These are phyloP conservation scores for Pseudomonodictys pantanalensis DNA, from an alignment of 495 filamentous ascomycete genomes.

Conservation along the genomic window DNA sequence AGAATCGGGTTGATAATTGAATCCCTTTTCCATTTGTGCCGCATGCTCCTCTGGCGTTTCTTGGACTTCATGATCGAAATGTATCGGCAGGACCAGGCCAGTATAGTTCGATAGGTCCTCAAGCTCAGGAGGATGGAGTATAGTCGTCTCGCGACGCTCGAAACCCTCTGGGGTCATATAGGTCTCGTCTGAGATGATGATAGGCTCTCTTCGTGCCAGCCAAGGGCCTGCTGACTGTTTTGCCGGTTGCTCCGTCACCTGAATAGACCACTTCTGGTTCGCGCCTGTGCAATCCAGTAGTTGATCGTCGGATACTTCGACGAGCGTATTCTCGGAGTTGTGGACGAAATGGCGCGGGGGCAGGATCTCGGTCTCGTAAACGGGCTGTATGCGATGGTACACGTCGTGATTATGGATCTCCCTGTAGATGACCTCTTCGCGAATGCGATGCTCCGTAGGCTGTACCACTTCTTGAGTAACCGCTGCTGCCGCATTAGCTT, in stretches of 20 bases:
- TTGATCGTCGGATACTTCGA: conserved; percentile 19
- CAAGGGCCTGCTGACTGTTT: background rate
- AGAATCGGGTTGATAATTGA: background rate
- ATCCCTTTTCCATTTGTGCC: background rate
- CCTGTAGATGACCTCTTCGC: conserved; percentile 51
- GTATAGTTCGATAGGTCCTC: conserved; percentile 36
- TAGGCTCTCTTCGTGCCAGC: background rate
- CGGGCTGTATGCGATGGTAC: conserved; percentile 52
- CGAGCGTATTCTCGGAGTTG: conserved; percentile 1
- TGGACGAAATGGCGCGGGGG: conserved; percentile 43
- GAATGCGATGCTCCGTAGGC: conserved; percentile 47
- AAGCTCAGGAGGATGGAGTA: conserved; percentile 42
- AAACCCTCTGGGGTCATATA: conserved; percentile 41
- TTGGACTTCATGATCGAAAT: conserved; percentile 16
- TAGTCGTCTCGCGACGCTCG: conserved; percentile 40
- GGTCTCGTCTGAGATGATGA: conserved; percentile 20
- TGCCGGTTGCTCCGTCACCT: background rate
- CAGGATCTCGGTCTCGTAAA: conserved; percentile 51
- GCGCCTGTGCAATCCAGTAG: conserved; percentile 12
- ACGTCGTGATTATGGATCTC: conserved; percentile 58
- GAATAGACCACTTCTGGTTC: conserved; percentile 20
- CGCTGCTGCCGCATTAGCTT: conserved; percentile 38
- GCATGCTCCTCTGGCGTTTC: background rate
- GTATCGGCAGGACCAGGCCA: conserved; percentile 36
- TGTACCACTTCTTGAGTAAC: conserved; percentile 54